Percentiles rank a stretch among this genome's conserved stretches.
phyloP scores from a whole-genome alignment of 495 filamentous ascomycete genomes.

The Symbiotaphrina buchneri region DNA sequence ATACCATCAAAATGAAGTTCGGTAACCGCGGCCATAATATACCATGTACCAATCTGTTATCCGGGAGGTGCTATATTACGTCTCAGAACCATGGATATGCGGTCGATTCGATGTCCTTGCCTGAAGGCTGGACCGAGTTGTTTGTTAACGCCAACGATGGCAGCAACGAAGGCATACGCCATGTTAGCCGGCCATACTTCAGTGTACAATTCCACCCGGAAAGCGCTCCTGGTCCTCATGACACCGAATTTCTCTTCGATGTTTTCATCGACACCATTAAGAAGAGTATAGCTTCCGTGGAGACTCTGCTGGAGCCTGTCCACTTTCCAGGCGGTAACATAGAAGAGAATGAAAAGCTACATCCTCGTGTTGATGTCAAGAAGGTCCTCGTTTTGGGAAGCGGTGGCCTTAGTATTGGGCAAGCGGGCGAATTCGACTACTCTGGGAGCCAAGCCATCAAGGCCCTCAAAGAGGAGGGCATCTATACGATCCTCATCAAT shows the following conservation, averaged over 20 bases:
- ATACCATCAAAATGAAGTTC: constrained; percentile 91
- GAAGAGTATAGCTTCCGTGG: constrained; percentile 32
- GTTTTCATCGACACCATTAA: constrained; percentile 78
- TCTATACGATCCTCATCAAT: constrained; percentile 90
- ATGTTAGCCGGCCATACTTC: constrained; percentile 70
- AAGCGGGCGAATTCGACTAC: constrained; percentile 95
- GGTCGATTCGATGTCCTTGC: constrained; percentile 58
- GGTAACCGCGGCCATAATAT: constrained; percentile 98
- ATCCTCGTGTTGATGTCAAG: constrained; percentile 67
- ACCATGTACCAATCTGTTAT: constrained; percentile 83
- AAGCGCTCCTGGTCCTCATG: constrained; percentile 84
- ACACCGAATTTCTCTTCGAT: constrained; percentile 92
- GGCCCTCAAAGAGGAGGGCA: constrained; percentile 92
- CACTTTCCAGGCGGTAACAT: constrained; percentile 64
- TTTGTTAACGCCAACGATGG: constrained; percentile 97
- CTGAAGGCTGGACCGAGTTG: constrained; percentile 66
- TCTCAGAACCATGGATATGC: constrained; percentile 96
- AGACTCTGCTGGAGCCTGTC: constrained; percentile 44
- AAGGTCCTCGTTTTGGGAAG: constrained; percentile 87
- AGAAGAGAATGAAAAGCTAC: constrained; percentile 48
- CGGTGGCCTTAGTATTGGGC: constrained; percentile 86
- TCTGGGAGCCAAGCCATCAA: constrained; percentile 88
- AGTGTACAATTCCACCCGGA: constrained; percentile 98
- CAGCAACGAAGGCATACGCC: constrained; percentile 92
- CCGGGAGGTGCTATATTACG: constrained; percentile 92